phyloP scores from a whole-genome alignment of 2,329 filamentous ascomycete species.

The Fusarium palustre region DNA sequence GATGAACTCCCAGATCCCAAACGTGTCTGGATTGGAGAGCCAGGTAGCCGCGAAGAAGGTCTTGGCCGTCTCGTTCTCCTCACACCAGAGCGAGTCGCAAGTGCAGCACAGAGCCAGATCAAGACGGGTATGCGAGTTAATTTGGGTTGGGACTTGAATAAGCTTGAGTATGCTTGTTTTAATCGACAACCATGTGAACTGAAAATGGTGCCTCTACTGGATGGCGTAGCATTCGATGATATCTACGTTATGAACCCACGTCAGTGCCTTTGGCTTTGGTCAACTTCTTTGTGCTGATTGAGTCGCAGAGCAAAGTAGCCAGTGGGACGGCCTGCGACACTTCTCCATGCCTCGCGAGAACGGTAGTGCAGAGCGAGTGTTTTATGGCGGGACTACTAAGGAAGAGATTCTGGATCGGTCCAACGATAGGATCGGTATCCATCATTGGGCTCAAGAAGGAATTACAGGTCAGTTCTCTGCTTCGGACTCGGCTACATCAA shows the following conservation, averaged over 20 bases:
- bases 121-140: slow-evolving; percentile 63
- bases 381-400: slow-evolving; percentile 61
- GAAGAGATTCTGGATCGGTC: slow-evolving; percentile 59
- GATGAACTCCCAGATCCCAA: slow-evolving; percentile 59
- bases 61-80: slow-evolving; percentile 63
- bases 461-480: slow-evolving; percentile 48
- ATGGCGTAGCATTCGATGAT: slow-evolving; percentile 62
- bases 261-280: not conserved
- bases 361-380: slow-evolving; percentile 53
- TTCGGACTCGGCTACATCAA: accelerated
- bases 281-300: not conserved
- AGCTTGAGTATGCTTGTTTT: slow-evolving; percentile 66
- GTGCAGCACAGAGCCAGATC: slow-evolving; percentile 61
- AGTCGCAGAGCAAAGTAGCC: slow-evolving; percentile 57
- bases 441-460: slow-evolving; percentile 59
- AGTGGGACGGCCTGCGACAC: slow-evolving; percentile 65
- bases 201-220: slow-evolving; percentile 61
- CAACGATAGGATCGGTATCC: slow-evolving; percentile 60
- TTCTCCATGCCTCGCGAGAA: slow-evolving; percentile 58
- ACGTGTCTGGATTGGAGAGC: slow-evolving; percentile 60
- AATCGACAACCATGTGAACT: slow-evolving; percentile 63
- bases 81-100: slow-evolving; percentile 63
- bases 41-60: slow-evolving; percentile 63
- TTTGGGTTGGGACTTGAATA: slow-evolving; percentile 67
- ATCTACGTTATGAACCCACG: slow-evolving; percentile 62